These are phyloP conservation scores for Spongospora subterranea DNA, from an alignment of 208 protist genomes.

Conservation along the genomic window DNA sequence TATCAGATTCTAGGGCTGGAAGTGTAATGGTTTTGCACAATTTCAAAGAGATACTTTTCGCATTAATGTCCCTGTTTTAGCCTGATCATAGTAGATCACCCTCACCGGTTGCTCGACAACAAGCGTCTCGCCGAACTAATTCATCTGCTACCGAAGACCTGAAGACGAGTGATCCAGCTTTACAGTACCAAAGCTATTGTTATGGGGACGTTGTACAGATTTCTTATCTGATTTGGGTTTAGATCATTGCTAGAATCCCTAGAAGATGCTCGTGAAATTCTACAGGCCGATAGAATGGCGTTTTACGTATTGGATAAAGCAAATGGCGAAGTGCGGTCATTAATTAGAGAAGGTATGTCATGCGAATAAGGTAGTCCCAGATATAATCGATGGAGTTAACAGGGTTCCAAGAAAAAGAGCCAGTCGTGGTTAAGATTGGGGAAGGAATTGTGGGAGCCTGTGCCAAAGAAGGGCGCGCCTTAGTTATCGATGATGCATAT, in stretches of 20 bases:
- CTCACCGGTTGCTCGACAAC: too few relatives aligned
- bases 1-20: too few relatives aligned
- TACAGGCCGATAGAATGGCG: background rate
- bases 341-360: background rate
- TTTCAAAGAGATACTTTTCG: too few relatives aligned
- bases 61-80: too few relatives aligned
- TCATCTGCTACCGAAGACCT: too few relatives aligned
- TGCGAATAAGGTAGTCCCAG: background rate
- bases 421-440: background rate
- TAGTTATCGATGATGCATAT: constrained; percentile 45
- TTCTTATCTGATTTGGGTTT: too few relatives aligned
- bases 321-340: background rate
- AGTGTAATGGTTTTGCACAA: too few relatives aligned
- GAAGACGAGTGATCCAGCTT: too few relatives aligned
- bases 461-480: background rate
- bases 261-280: background rate
- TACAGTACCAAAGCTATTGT: too few relatives aligned
- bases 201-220: too few relatives aligned
- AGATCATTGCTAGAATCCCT: background rate
- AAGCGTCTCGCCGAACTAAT: too few relatives aligned
- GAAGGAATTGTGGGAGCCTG: background rate
- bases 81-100: too few relatives aligned
- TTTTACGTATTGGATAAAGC: background rate
- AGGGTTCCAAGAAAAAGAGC: background rate
- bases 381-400: background rate